phyloP scores from a whole-genome alignment of 768 basidiomycete species.

The Hemileccinum impolitum region DNA sequence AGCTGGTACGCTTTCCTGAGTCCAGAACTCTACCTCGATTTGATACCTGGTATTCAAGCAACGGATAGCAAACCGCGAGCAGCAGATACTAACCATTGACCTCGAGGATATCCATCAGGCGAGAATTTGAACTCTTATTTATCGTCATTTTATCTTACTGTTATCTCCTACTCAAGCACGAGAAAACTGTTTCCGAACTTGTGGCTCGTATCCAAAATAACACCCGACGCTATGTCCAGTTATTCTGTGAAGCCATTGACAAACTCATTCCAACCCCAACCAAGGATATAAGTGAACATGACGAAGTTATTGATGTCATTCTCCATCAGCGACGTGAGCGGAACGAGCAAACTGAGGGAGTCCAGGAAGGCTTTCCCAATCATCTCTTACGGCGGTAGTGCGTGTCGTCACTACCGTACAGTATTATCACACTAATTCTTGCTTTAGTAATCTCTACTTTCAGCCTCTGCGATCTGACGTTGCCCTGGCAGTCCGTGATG shows the following conservation, averaged over 20 bases:
- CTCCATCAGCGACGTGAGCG: conserved; percentile 89
- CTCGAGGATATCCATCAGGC: conserved; percentile 84
- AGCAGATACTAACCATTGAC: conserved; percentile 84
- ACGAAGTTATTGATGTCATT: conserved; percentile 96
- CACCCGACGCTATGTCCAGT: conserved; percentile 81
- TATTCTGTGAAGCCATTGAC: conserved; percentile 92
- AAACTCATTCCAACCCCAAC: conserved; percentile 84
- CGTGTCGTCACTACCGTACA: conserved; percentile 34
- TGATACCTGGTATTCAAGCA: conserved; percentile 49
- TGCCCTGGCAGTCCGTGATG: conserved; percentile 87
- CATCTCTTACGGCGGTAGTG: conserved; percentile 95
- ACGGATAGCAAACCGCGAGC: conserved; percentile 90
- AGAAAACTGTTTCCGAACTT: conserved; percentile 68
- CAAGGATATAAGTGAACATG: conserved; percentile 84
- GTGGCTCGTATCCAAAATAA: conserved; percentile 79
- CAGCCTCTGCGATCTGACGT: conserved; percentile 74
- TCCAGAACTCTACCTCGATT: conserved; percentile 16
- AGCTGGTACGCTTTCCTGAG: conserved; percentile 57
- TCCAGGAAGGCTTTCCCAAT: conserved; percentile 80
- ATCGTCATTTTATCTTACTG: conserved; percentile 5
- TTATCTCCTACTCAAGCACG: conserved; percentile 44
- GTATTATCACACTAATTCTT: conserved; percentile 11
- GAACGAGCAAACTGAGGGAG: conserved; percentile 75
- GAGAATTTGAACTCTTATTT: conserved; percentile 19
- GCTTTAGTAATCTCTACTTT: conserved; percentile 86